Percentiles rank a stretch among this genome's conserved stretches.
Evolutionary conservation across 1,284 basidiomycete genomes (phyloP).

Genomic region (Waitea zeae): DNA sequence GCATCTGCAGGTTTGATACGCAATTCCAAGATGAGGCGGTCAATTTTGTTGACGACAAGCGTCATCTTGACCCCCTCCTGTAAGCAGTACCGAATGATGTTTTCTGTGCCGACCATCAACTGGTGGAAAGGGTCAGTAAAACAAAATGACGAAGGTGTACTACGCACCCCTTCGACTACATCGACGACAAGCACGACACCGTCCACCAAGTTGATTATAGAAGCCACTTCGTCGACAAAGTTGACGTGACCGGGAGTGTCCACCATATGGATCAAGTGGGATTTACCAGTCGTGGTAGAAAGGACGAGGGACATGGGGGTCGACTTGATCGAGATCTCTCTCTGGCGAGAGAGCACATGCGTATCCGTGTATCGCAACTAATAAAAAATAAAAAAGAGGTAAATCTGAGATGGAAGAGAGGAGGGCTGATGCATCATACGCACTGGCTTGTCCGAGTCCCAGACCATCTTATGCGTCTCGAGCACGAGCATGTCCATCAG

Average conservation of each 20-base stretch:
- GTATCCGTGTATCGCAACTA: slow-evolving; percentile 92
- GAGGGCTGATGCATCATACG: slow-evolving; percentile 17
- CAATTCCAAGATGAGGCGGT: slow-evolving; percentile 91
- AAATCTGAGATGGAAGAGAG: slow-evolving; percentile 2
- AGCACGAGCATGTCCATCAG: slow-evolving; percentile 94
- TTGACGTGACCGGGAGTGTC: slow-evolving; percentile 99
- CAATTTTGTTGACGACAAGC: slow-evolving; percentile 95
- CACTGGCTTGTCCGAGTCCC: slow-evolving; percentile 81
- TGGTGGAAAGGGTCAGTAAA: slow-evolving; percentile 13
- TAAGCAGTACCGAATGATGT: slow-evolving; percentile 72
- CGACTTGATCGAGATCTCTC: slow-evolving; percentile 92
- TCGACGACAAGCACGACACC: slow-evolving; percentile 92
- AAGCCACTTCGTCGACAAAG: slow-evolving; percentile 93
- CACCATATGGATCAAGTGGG: slow-evolving; percentile 83
- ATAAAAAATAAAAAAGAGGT: neutral
- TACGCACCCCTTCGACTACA: slow-evolving; percentile 80
- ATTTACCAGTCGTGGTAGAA: slow-evolving; percentile 81
- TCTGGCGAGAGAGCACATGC: slow-evolving; percentile 74
- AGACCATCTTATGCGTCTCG: slow-evolving; percentile 89
- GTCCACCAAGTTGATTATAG: slow-evolving; percentile 77
- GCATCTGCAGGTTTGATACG: slow-evolving; percentile 92
- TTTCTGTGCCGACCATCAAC: slow-evolving; percentile 85
- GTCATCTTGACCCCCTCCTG: slow-evolving; percentile 85
- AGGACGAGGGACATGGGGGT: slow-evolving; percentile 91
- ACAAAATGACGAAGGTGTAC: neutral